Evolutionary conservation across 345 rosid species (phyloP), one percentile per base, ranked within the genome.

Genomic region (Atalantia buxifolia): DNA sequence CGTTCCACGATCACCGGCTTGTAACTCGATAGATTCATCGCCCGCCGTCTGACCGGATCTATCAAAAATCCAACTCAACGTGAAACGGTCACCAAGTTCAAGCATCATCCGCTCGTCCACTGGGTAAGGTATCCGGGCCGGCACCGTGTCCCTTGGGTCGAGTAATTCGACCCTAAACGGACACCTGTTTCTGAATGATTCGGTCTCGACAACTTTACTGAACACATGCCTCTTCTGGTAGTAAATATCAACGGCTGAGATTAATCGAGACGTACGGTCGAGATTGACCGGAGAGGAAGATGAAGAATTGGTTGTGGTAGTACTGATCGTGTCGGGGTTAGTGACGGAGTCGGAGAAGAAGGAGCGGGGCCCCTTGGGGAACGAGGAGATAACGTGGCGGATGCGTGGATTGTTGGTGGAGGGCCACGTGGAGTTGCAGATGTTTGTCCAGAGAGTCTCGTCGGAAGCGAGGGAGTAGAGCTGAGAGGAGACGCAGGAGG

Each of bases 131-230:
- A 90, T 84, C 66, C 75, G 81, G 22, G 94, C 89, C 65, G 76
- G 71, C 42, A 92, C 88, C 76, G 81, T 79, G 66, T 93, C 95
- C 81, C 87, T 86, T 1, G 86, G 81, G 66, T 89, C 90, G 42
- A 95, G 84, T 74, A 92, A 38, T 85, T 95, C 95, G 10, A 95
- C 71, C 38, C 94, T 78, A 72, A 94, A 89, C n/a, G 97, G 98
- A 28, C 95, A 89, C 79, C 89, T 83, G 2, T 35, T 78, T 91
- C 84, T 8, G 83, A 42, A 10, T 0, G 94, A 88, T 83, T 91
- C 90, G 5, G 93, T 89, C 82, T 89, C 92, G 22, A 83, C 75
- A 0, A 85, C 89, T 81, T 79, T 87, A 81, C 89, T 86, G 45
- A 89, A 84, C 33, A 92, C 71, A 18, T 87, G 77, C 25, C 82